Evolutionary conservation across 805 yeast species (phyloP).

Genomic region (Debaryomyces tyrocola): DNA sequence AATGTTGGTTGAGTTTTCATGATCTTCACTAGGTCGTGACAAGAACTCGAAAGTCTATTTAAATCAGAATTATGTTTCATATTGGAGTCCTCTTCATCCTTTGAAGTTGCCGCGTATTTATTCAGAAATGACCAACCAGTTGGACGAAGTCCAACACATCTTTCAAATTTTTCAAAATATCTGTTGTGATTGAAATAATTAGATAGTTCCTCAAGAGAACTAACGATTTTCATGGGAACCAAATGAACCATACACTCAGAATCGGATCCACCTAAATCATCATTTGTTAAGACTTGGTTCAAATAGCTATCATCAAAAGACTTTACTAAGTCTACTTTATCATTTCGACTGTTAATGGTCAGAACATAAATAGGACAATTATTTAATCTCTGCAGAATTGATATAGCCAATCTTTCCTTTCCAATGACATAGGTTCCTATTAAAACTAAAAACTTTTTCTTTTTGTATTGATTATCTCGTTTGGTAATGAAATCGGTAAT

Average conservation of each 20-base stretch:
- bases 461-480: slow-evolving; percentile 13
- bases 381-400: slow-evolving; percentile 50
- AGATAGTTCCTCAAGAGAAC: slow-evolving; percentile 45
- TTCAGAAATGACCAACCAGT: slow-evolving; percentile 82
- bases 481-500: slow-evolving; percentile 36
- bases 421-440: slow-evolving; percentile 94
- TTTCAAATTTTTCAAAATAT: slow-evolving; percentile 48
- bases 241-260: slow-evolving; percentile 60
- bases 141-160: slow-evolving; percentile 74
- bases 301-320: slow-evolving; percentile 47
- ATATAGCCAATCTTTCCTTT: slow-evolving; percentile 80
- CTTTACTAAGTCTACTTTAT: slow-evolving; percentile 40
- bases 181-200: slow-evolving; percentile 49
- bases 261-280: slow-evolving; percentile 42
- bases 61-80: neutral
- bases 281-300: slow-evolving; percentile 24
- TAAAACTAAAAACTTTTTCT: slow-evolving; percentile 51
- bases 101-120: neutral
- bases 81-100: neutral
- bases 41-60: neutral
- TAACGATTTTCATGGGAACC: slow-evolving; percentile 61
- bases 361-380: slow-evolving; percentile 56
- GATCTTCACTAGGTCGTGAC: slow-evolving; percentile 9
- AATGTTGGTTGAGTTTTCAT: slow-evolving; percentile 19
- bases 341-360: slow-evolving; percentile 44